phyloP scores from a whole-genome alignment of 495 filamentous ascomycete genomes.

The Trichoderma asperelloides region DNA sequence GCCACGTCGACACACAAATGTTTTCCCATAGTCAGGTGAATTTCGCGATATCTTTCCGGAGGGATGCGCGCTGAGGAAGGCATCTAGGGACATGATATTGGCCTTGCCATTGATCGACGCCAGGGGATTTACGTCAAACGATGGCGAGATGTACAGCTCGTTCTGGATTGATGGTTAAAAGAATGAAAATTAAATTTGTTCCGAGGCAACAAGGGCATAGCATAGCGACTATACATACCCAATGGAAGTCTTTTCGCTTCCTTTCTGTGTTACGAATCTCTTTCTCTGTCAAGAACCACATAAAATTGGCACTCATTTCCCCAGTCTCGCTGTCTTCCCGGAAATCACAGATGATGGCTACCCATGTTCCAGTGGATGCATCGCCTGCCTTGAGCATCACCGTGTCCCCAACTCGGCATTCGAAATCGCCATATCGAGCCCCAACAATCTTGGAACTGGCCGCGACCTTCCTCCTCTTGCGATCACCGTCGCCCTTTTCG shows the following conservation, averaged over 20 bases:
- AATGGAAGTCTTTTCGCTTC: conserved; percentile 71
- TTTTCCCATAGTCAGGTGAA: conserved; percentile 73
- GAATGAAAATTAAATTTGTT: conserved; percentile 6
- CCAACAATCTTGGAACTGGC: conserved; percentile 50
- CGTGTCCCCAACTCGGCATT: conserved; percentile 71
- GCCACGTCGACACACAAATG: conserved; percentile 82
- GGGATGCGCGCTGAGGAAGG: conserved; percentile 62
- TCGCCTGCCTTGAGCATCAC: conserved; percentile 84
- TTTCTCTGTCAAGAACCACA: conserved; percentile 86
- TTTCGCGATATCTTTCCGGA: conserved; percentile 63
- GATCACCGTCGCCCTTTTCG: conserved; percentile 22
- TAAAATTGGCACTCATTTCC: conserved; percentile 59
- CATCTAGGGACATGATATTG: conserved; percentile 59
- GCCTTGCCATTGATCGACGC: conserved; percentile 86
- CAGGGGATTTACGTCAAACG: conserved; percentile 79
- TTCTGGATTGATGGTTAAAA: conserved; percentile 39
- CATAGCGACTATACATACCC: conserved; percentile 29
- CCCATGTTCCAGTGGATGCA: conserved; percentile 71
- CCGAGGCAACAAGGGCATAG: neutral
- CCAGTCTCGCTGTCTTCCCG: conserved; percentile 52
- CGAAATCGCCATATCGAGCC: conserved; percentile 77
- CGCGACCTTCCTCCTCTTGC: conserved; percentile 25
- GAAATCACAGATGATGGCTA: conserved; percentile 79
- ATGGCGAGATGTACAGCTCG: conserved; percentile 83
- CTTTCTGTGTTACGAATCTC: conserved; percentile 78